Evolutionary conservation across 2,329 filamentous ascomycete species (phyloP).

Genomic region (Malbranchea zuffiana): DNA sequence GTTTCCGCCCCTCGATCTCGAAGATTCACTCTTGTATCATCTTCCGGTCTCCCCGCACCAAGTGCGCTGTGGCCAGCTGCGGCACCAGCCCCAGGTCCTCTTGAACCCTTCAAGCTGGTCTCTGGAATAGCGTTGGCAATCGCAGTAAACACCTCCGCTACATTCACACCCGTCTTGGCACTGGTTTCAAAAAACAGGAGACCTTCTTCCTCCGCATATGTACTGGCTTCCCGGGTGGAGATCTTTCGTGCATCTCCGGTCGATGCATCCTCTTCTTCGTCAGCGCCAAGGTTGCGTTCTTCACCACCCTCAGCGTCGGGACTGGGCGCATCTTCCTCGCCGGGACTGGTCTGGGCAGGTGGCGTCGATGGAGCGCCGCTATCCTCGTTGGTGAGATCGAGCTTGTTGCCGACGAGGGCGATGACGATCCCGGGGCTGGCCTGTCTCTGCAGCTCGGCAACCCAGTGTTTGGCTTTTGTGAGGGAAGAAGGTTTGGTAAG

Average conservation of each 20-base stretch:
- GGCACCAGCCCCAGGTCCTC: constrained; percentile 48
- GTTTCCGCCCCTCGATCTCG: constrained; percentile 59
- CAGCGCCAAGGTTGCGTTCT: constrained; percentile 38
- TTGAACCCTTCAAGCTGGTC: constrained; percentile 81
- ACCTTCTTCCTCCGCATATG: constrained; percentile 88
- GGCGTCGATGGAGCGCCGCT: constrained; percentile 4
- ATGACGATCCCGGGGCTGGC: constrained; percentile 99
- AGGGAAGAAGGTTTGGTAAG: constrained; percentile 84
- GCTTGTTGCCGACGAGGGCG: constrained; percentile 92
- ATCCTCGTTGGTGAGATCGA: constrained; percentile 86
- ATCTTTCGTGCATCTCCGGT: constrained; percentile 73
- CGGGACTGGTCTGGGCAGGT: constrained; percentile 2
- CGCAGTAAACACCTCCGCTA: constrained; percentile 90
- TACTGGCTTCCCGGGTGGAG: constrained; percentile 77
- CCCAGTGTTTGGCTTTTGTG: constrained; percentile 98
- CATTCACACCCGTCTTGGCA: constrained; percentile 90
- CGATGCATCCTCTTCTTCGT: constrained; percentile 41
- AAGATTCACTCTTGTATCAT: constrained; percentile 65
- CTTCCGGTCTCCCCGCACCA: constrained; percentile 40
- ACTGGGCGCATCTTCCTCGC: constrained; percentile 4
- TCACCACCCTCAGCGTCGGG: constrained; percentile 27
- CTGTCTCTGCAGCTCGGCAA: constrained; percentile 96
- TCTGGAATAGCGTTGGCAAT: constrained; percentile 98
- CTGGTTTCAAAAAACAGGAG: constrained; percentile 96
- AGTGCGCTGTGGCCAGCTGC: constrained; percentile 46